Evolutionary conservation across 805 yeast genomes (phyloP), one percentile per base, ranked within the genome.

Genomic region (Saturnispora zaruensis): DNA sequence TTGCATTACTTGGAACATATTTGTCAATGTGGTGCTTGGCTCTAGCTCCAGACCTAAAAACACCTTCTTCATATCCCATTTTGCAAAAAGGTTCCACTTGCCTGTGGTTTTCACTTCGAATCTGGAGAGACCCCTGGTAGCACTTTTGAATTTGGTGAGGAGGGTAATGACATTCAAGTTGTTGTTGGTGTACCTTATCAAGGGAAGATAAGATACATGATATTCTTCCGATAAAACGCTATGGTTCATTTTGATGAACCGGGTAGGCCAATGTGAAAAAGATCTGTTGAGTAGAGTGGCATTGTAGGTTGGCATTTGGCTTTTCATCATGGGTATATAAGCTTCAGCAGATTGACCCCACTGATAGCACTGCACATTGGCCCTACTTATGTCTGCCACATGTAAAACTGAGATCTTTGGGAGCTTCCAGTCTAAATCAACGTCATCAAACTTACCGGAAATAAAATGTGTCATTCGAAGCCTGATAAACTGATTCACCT

Each of bases 141-240:
- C 6, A n/a, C 28, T 20, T 44, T 33, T 47, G 34, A 46, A 26
- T 38, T 28, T 32, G 33, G 16, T 40, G 24, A 37, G 23, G 16
- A 48, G 21, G 4, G 44, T 21, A 18, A 28, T 33, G 5, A 38
- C 30, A 13, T 37, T 23, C 13, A 55, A 47, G 13, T 48, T 50
- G 14, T 33, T 16, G 2, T 42, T 26, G 5, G 56, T 54, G 48
- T 54, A 61, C 21, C 53, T 11, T 6, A 64, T 51, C n/a, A 59
- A 51, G 13, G 68, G 68, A 2, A 64, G 51, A 30, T 64, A 47
- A 6, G 55, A 48, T 6, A 54, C 34, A 41, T 54, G 57, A 18
- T 50, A 54, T 6, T 52, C 53, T 6, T 41, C 32, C 4, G 55
- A 44, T 21, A 26, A 48, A 1, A 46, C 16, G 5, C 37, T 38